Conservation (phyloP, 768 basidiomycete genomes). For the Pleurotus tuber-regium region DNA sequence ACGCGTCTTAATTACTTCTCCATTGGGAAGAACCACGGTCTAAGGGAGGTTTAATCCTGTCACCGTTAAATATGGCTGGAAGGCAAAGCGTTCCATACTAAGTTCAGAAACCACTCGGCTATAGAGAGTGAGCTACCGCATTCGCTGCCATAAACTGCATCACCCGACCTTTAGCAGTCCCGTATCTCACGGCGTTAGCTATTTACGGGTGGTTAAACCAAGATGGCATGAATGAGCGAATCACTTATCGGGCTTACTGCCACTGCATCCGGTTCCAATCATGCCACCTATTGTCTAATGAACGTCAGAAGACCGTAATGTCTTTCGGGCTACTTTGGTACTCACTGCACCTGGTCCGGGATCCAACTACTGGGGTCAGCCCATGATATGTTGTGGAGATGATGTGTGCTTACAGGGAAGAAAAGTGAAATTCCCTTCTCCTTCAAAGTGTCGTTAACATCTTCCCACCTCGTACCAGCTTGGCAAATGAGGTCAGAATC, state of each 20-base stretch:
- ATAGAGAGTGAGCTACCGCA: background rate
- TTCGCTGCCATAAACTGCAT: background rate
- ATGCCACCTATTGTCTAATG: conserved; percentile 80
- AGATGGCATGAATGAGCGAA: background rate
- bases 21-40: conserved; percentile 88
- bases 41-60: conserved; percentile 25
- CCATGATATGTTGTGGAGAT: background rate
- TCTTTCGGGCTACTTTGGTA: too few species aligned
- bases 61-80: too few species aligned
- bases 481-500: conserved; percentile 79
- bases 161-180: conserved; percentile 66
- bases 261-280: conserved; percentile 84
- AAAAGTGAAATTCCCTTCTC: conserved; percentile 74
- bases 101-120: conserved; percentile 84
- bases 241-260: conserved; percentile 53
- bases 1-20: conserved; percentile 89
- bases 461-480: conserved; percentile 76
- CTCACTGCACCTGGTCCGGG: conserved; percentile 70
- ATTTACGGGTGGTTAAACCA: too few species aligned
- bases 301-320: conserved; percentile 11
- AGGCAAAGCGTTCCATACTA: conserved; percentile 38
- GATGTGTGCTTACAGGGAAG: conserved; percentile 65
- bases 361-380: conserved; percentile 46
- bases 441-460: conserved; percentile 67
- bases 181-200: conserved; percentile 84